Evolutionary conservation across 306 rosid species (phyloP), one percentile per base, ranked within the genome.

Genomic region (Prunus padus): DNA sequence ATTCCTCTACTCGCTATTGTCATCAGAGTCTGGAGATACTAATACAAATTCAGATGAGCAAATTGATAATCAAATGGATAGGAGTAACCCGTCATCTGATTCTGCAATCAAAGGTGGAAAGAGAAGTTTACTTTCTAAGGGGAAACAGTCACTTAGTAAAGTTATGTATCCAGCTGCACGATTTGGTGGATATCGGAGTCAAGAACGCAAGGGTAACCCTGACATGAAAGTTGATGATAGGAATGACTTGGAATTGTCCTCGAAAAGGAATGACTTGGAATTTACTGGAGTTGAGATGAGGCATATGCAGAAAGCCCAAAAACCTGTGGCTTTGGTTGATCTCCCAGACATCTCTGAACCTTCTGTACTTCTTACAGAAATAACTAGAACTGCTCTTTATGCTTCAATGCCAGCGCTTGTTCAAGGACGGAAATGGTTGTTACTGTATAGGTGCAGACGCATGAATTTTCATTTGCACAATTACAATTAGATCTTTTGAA

Each of bases 341-440:
- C 20, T 81, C 28, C 91, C 96, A 1, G 93, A 85, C 67, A 60
- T 82, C 69, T 91, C 98, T 9, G 98, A 91, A 78, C 93, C 97
- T 56, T 94, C 98, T 0, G 28, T 84, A 57, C 93, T 94, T 23
- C 84, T 94, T 70, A 84, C 94, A 0, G 93, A 91, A 15, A 79
- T 77, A 76, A 72, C 76, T 31, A 90, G 88, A 80, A 80, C 55
- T 55, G 63, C 77, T 81, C 89, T 94, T 50, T 90, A 88, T 79
- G 82, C 88, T 79, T 91, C 94, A 60, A 89, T 94, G 82, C 98
- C 98, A 1, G 86, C 92, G 2, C 86, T 94, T 56, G 84, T 94
- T 72, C 98, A 91, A 54, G 98, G 97, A 82, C 88, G 96, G 89
- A 90, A 84, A 85, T 94, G 98, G 96, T 13, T 91, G 67, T 80